phyloP scores from a whole-genome alignment of 1,139 yeast species.

The Yamadazyma conglobata region DNA sequence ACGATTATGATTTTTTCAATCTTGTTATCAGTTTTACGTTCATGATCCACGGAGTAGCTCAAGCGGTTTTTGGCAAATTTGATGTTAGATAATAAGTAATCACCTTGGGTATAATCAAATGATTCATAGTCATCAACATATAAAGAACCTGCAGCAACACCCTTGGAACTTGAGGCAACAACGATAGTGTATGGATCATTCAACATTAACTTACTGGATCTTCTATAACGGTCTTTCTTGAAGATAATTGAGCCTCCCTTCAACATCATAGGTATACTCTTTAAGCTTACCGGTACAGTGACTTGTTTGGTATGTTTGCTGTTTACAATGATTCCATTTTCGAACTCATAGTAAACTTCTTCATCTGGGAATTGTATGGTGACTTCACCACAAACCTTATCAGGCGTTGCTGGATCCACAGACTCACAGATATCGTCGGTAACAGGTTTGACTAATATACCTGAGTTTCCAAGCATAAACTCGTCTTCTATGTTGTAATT shows the following conservation, averaged over 20 bases:
- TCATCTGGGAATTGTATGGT: slow-evolving; percentile 63
- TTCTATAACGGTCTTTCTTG: slow-evolving; percentile 69
- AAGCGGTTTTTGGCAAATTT: slow-evolving; percentile 10
- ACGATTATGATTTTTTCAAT: slow-evolving; percentile 63
- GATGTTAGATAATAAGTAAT: slow-evolving; percentile 42
- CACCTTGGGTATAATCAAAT: slow-evolving; percentile 52
- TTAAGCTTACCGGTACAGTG: slow-evolving; percentile 42
- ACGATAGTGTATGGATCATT: slow-evolving; percentile 81
- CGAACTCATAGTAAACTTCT: slow-evolving; percentile 57
- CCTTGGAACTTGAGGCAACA: slow-evolving; percentile 52
- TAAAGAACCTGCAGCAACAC: slow-evolving; percentile 50
- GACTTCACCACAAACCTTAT: slow-evolving; percentile 22
- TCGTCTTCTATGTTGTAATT: slow-evolving; percentile 72
- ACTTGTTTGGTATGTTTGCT: slow-evolving; percentile 16
- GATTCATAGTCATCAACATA: slow-evolving; percentile 87
- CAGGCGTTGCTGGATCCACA: no score
- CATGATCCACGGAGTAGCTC: slow-evolving; percentile 6
- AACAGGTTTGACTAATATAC: slow-evolving; percentile 80
- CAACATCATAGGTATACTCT: slow-evolving; percentile 66
- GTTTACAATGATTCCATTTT: slow-evolving; percentile 28
- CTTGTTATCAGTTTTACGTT: slow-evolving; percentile 21
- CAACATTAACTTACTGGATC: slow-evolving; percentile 74
- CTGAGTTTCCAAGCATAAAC: slow-evolving; percentile 72
- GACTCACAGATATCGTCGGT: slow-evolving; percentile 51
- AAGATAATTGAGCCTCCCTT: slow-evolving; percentile 77